Conservation (phyloP, 1,284 basidiomycete species). For the Testicularia cyperi region DNA sequence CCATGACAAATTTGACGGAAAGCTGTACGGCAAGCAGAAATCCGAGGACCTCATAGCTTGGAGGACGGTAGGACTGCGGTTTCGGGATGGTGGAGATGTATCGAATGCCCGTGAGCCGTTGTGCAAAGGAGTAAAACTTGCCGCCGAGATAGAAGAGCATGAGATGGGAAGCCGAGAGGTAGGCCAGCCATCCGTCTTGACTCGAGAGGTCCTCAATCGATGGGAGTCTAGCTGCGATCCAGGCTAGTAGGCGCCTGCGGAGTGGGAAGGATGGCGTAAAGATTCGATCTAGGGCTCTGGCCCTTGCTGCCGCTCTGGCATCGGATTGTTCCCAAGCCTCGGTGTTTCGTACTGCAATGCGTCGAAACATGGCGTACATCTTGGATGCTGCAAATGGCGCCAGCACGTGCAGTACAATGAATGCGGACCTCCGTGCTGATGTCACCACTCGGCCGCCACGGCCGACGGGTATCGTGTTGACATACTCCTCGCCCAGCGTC, state of each 20-base stretch:
- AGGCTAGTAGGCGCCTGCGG: constrained; percentile 8
- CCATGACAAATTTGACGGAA: constrained; percentile 41
- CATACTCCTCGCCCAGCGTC: constrained; percentile 62
- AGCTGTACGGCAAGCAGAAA: constrained; percentile 59
- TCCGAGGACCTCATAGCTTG: constrained; percentile 61
- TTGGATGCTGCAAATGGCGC: constrained; percentile 55
- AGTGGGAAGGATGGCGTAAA: not conserved
- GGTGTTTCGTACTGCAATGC: constrained; percentile 10
- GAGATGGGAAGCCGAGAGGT: constrained; percentile 59
- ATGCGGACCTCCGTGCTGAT: constrained; percentile 33
- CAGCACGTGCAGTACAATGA: constrained; percentile 57
- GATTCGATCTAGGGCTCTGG: constrained; percentile 9
- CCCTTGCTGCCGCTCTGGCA: constrained; percentile 4
- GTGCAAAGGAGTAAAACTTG: constrained; percentile 59
- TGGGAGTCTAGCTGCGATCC: constrained; percentile 40
- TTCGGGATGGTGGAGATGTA: constrained; percentile 51
- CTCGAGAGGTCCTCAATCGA: constrained; percentile 54
- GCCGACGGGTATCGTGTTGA: constrained; percentile 58
- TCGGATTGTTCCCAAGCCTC: constrained; percentile 8
- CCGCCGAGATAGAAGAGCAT: constrained; percentile 62
- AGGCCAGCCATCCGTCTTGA: constrained; percentile 49
- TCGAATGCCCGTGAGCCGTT: constrained; percentile 55
- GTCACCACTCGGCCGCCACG: constrained; percentile 49
- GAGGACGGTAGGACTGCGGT: constrained; percentile 41
- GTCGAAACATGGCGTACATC: constrained; percentile 41